A percentile compares a stretch with the other conserved stretches of the same genome.
Evolutionary conservation across 257 asterid species (phyloP).

Genomic region (Ilex asprella): DNA sequence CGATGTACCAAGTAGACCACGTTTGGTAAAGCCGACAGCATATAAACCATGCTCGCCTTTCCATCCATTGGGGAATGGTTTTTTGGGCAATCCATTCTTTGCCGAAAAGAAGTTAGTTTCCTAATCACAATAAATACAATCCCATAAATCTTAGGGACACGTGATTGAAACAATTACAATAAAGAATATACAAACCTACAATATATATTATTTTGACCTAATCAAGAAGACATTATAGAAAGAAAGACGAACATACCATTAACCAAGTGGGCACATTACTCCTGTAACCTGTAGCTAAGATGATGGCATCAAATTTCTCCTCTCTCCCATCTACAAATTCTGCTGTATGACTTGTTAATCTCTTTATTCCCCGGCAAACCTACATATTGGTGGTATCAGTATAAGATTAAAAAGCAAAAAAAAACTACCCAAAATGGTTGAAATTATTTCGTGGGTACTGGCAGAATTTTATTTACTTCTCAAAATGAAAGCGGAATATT

Average conservation of each 20-base stretch:
- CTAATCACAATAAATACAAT: neutral
- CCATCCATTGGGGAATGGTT: conserved; percentile 31
- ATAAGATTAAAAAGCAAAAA: too few species aligned
- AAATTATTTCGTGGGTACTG: too few species aligned
- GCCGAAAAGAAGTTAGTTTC: conserved; percentile 21
- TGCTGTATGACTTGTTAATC: conserved; percentile 18
- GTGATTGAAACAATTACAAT: too few species aligned
- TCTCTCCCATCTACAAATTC: conserved; percentile 33
- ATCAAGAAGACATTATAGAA: neutral
- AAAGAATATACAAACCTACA: too few species aligned
- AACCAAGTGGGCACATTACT: conserved; percentile 33
- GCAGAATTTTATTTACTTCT: too few species aligned
- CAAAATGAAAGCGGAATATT: too few species aligned
- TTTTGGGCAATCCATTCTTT: conserved; percentile 19
- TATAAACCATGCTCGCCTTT: conserved; percentile 26
- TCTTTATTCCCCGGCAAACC: conserved; percentile 32
- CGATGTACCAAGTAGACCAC: conserved; percentile 32
- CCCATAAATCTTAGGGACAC: too few species aligned
- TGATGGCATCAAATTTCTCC: conserved; percentile 28
- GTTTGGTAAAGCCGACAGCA: conserved; percentile 28
- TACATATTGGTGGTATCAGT: neutral
- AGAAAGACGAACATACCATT: conserved; percentile 15
- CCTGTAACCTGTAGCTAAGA: conserved; percentile 32
- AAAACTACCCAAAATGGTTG: too few species aligned
- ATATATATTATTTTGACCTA: too few species aligned